Percentiles rank a stretch among this genome's conserved stretches.
phyloP scores from a whole-genome alignment of 495 filamentous ascomycete species.

The Xylaria sp. region DNA sequence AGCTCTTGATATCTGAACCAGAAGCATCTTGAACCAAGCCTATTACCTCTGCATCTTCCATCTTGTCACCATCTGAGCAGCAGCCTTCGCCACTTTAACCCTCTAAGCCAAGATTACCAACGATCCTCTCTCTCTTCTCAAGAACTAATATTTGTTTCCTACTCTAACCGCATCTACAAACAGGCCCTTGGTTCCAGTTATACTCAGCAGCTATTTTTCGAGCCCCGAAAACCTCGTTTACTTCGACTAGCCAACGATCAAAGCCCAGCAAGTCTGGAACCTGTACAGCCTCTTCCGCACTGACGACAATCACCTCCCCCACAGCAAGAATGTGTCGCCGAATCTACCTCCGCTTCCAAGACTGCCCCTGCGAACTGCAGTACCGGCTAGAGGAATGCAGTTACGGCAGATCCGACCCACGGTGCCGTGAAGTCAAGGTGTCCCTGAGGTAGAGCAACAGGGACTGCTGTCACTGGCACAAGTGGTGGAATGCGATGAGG shows the following conservation, averaged over 20 bases:
- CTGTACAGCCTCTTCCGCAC: neutral
- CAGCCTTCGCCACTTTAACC: neutral
- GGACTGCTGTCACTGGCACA: conserved; percentile 26
- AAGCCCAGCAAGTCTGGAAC: neutral
- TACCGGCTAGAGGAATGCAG: conserved; percentile 11
- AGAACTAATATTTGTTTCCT: neutral
- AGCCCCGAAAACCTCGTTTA: neutral
- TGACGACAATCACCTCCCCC: neutral
- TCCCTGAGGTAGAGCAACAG: conserved; percentile 28
- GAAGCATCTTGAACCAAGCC: neutral
- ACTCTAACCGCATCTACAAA: neutral
- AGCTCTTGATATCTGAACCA: neutral
- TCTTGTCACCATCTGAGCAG: neutral
- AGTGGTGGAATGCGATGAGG: neutral
- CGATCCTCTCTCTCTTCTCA: neutral
- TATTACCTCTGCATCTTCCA: neutral
- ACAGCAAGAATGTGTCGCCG: conserved; percentile 18
- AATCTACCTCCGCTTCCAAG: conserved; percentile 9
- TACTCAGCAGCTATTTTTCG: neutral
- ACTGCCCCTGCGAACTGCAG: conserved; percentile 24
- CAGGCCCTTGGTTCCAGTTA: neutral
- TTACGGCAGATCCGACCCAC: conserved; percentile 11
- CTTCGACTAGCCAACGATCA: no score
- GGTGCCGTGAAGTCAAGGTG: conserved; percentile 19
- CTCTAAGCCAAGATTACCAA: neutral